A percentile compares a stretch with the other conserved stretches of the same genome.
These are phyloP conservation scores for Abrus pulchellus DNA, from an alignment of 306 rosid genomes.

Conservation along the genomic window DNA sequence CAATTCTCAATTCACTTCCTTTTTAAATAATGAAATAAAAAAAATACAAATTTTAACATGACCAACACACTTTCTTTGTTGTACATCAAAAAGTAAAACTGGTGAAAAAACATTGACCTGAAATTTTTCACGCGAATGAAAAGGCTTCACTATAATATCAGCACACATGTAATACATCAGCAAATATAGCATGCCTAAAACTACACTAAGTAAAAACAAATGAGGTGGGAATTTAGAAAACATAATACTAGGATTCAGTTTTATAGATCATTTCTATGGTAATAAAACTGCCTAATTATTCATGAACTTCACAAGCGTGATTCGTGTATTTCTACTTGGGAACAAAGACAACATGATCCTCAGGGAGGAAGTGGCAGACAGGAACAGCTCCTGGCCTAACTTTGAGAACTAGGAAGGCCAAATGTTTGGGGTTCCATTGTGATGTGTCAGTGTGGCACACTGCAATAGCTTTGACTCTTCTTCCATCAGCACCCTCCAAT, in stretches of 20 bases:
- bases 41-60: neutral
- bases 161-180: constrained; percentile 14
- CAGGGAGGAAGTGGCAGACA: constrained; percentile 87
- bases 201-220: neutral
- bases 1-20: neutral
- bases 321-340: constrained; percentile 48
- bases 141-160: neutral
- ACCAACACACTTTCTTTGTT: neutral
- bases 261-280: constrained; percentile 6
- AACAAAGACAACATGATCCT: constrained; percentile 85
- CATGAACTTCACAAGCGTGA: neutral
- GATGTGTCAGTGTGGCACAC: constrained; percentile 84
- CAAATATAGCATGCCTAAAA: neutral
- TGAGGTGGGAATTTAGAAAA: neutral
- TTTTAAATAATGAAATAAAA: neutral
- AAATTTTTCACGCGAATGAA: neutral
- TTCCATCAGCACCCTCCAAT: constrained; percentile 69
- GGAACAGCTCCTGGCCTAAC: constrained; percentile 83
- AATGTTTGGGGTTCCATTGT: constrained; percentile 87
- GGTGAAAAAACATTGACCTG: too few species aligned
- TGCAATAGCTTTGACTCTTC: constrained; percentile 69
- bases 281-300: constrained; percentile 29
- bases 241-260: neutral
- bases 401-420: constrained; percentile 86
- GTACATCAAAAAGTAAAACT: too few species aligned